These are phyloP conservation scores for Earliella scabrosa DNA, from an alignment of 1,284 basidiomycete genomes.

Conservation along the genomic window DNA sequence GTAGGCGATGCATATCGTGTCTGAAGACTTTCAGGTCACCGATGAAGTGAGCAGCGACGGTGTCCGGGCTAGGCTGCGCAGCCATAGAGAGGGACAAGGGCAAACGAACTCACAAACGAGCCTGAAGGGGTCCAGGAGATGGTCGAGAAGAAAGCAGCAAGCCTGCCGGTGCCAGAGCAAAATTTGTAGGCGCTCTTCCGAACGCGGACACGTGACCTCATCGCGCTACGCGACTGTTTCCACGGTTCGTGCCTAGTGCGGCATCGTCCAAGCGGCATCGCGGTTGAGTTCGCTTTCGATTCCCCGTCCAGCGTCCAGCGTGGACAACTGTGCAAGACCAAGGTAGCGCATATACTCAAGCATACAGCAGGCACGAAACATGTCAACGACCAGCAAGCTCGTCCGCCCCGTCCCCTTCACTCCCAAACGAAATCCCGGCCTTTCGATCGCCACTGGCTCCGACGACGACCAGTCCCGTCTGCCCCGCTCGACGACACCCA, in stretches of 20 bases:
- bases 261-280: neutral
- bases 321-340: neutral
- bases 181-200: no score
- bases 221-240: conserved; percentile 27
- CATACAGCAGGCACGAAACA: conserved; percentile 4
- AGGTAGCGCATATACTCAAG: conserved; percentile 1
- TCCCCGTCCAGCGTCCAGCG: neutral
- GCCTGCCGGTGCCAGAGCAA: no score
- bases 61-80: no score
- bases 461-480: conserved; percentile 25
- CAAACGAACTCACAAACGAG: no score
- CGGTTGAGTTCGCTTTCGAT: neutral
- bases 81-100: no score
- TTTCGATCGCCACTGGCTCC: conserved; percentile 39
- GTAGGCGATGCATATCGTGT: no score
- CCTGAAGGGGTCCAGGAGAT: no score
- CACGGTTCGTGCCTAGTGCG: conserved; percentile 24
- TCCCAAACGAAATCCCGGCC: conserved; percentile 49
- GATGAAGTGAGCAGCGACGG: no score
- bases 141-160: no score
- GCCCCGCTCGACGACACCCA: conserved; percentile 40
- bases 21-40: no score
- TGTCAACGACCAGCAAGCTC: conserved; percentile 31
- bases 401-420: conserved; percentile 48
- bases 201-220: conserved; percentile 27